Conservation (phyloP, 768 basidiomycete genomes). For the Russula sp. region DNA sequence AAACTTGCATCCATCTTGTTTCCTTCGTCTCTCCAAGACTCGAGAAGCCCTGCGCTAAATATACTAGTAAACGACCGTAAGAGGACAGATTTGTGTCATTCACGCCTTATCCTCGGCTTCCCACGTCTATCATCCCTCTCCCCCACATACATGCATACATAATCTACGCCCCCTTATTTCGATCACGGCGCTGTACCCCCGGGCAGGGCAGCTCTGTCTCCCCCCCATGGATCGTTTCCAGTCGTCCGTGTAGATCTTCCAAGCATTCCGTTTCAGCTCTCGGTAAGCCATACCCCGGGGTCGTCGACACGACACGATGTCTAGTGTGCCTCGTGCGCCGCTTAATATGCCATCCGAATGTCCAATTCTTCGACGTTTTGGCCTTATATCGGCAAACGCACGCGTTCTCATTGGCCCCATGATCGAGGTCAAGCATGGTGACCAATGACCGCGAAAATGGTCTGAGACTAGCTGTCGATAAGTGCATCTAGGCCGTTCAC, state of each 20-base stretch:
- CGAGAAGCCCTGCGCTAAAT: too few relatives aligned
- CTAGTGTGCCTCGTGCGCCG: neutral
- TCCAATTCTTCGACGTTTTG: neutral
- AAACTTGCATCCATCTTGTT: too few relatives aligned
- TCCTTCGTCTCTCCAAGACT: too few relatives aligned
- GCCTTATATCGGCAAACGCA: neutral
- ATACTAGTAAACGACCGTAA: neutral
- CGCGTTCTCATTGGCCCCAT: neutral
- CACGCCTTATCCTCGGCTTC: neutral
- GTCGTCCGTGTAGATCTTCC: neutral
- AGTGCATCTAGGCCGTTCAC: neutral
- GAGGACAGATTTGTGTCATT: neutral
- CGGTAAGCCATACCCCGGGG: neutral
- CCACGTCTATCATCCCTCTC: neutral
- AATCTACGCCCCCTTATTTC: neutral
- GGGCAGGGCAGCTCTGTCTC: neutral
- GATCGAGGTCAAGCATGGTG: constrained; percentile 12
- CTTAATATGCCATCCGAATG: neutral
- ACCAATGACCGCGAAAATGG: neutral
- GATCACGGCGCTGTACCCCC: neutral
- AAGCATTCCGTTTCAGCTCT: neutral
- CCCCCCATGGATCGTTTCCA: neutral
- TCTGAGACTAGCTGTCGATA: constrained; percentile 1
- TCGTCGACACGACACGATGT: neutral
- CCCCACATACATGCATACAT: constrained; percentile 3